These are phyloP conservation scores for Paracorniculantispora psalliotae DNA, from an alignment of 2,329 filamentous ascomycete genomes.

Conservation along the genomic window DNA sequence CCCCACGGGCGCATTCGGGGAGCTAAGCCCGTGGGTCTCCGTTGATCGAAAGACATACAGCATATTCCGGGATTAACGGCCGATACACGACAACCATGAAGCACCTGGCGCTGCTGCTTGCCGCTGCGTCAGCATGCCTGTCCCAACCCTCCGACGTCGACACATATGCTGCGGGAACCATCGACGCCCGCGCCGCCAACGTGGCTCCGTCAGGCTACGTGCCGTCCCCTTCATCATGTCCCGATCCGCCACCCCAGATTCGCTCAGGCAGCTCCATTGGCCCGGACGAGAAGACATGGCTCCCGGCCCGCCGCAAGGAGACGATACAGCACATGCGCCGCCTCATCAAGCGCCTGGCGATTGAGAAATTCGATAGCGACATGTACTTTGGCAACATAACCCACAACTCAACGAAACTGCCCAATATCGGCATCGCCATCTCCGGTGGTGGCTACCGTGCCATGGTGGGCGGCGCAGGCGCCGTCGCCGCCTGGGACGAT, in stretches of 20 bases:
- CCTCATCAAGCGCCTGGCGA: constrained; percentile 63
- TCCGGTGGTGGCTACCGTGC: constrained; percentile 85
- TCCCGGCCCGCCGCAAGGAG: constrained; percentile 59
- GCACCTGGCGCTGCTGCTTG: constrained; percentile 2
- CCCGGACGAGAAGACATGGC: constrained; percentile 45
- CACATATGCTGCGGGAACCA: background rate
- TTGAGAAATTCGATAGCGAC: constrained; percentile 63
- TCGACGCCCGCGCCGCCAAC: constrained; percentile 4
- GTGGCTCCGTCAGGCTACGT: constrained; percentile 10
- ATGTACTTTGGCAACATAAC: constrained; percentile 60
- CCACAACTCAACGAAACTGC: constrained; percentile 55
- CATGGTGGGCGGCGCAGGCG: constrained; percentile 78
- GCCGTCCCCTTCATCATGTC: constrained; percentile 1
- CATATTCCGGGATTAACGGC: background rate
- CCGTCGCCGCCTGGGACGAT: constrained; percentile 71
- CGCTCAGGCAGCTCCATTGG: constrained; percentile 7
- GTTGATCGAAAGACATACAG: background rate
- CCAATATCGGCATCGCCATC: constrained; percentile 64
- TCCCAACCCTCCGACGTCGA: background rate
- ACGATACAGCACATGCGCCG: constrained; percentile 66
- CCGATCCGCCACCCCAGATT: constrained; percentile 8
- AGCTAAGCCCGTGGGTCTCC: background rate
- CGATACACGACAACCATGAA: constrained; percentile 3
- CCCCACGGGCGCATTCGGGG: background rate
- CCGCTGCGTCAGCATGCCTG: background rate